Evolutionary conservation across 768 basidiomycete genomes (phyloP).

Genomic region (Dentipellis fragilis): DNA sequence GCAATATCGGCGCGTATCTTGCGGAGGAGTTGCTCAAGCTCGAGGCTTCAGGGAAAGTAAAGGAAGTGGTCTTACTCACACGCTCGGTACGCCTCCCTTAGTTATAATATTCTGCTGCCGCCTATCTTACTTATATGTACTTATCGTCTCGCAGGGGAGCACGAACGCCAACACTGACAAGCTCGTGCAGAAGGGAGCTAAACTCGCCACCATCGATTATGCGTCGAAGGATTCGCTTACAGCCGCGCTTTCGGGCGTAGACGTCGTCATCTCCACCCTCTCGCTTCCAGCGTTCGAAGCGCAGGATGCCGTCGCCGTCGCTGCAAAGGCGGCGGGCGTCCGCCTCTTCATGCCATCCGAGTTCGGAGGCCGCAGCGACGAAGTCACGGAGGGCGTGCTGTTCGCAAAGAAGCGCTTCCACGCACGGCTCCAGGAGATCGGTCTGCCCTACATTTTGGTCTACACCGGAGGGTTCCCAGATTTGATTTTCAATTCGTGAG

Average conservation of each 20-base stretch:
- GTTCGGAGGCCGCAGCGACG: not conserved
- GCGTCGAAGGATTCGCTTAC: not conserved
- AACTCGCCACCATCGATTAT: not conserved
- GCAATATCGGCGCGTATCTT: too few relatives aligned
- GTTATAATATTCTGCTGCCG: too few relatives aligned
- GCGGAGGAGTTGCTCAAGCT: too few relatives aligned
- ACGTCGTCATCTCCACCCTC: constrained; percentile 1
- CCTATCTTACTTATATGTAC: too few relatives aligned
- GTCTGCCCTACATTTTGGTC: not conserved
- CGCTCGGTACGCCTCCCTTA: too few relatives aligned
- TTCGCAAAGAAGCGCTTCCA: not conserved
- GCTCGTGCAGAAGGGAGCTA: not conserved
- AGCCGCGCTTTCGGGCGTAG: not conserved
- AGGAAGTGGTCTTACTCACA: too few relatives aligned
- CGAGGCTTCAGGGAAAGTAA: too few relatives aligned
- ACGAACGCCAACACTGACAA: not conserved
- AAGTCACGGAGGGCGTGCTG: not conserved
- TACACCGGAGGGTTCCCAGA: not conserved
- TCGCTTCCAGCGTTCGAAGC: not conserved
- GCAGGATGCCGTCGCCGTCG: not conserved
- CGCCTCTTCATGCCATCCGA: constrained; percentile 1
- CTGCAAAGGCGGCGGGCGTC: constrained; percentile 2
- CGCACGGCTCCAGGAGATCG: not conserved
- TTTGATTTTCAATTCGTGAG: not conserved
- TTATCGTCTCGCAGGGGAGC: too few relatives aligned